phyloP scores from a whole-genome alignment of 345 rosid genomes.

The Camelina hispida region DNA sequence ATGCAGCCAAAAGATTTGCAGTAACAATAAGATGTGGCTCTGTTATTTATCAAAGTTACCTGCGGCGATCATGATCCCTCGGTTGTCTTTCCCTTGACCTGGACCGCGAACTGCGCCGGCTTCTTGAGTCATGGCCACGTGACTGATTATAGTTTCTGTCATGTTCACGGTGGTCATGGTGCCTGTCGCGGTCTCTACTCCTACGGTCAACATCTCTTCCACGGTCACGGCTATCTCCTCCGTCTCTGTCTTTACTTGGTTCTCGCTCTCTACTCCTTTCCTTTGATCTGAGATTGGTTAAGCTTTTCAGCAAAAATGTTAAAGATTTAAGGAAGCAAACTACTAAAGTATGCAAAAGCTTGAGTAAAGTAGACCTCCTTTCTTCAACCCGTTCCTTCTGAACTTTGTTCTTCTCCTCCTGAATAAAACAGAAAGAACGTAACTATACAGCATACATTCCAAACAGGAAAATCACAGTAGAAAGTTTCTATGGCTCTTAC shows the following conservation, averaged over 20 bases:
- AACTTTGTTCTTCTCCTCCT: constrained; percentile 86
- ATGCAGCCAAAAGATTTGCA: constrained; percentile 14
- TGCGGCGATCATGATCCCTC: constrained; percentile 85
- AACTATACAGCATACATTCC: background rate
- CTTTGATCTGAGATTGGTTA: constrained; percentile 62
- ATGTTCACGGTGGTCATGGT: constrained; percentile 63
- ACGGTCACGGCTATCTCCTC: constrained; percentile 73
- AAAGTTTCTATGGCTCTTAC: constrained; percentile 42
- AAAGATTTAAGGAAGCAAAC: background rate
- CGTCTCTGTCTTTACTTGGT: constrained; percentile 68
- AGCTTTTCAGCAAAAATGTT: constrained; percentile 5
- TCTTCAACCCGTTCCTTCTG: constrained; percentile 66
- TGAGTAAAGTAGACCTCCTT: constrained; percentile 36
- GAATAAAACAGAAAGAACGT: constrained; percentile 40
- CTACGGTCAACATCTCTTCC: constrained; percentile 87
- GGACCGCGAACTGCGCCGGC: constrained; percentile 78
- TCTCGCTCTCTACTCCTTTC: constrained; percentile 75
- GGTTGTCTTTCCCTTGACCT: constrained; percentile 72
- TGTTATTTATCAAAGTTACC: constrained; percentile 48
- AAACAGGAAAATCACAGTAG: background rate
- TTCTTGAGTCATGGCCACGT: constrained; percentile 83
- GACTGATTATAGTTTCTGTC: constrained; percentile 67
- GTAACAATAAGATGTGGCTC: background rate
- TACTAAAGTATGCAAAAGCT: constrained; percentile 7
- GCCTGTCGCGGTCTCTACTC: constrained; percentile 86